Evolutionary conservation across 164 flowering plant genomes (phyloP).

Genomic region (Taxillus chinensis): DNA sequence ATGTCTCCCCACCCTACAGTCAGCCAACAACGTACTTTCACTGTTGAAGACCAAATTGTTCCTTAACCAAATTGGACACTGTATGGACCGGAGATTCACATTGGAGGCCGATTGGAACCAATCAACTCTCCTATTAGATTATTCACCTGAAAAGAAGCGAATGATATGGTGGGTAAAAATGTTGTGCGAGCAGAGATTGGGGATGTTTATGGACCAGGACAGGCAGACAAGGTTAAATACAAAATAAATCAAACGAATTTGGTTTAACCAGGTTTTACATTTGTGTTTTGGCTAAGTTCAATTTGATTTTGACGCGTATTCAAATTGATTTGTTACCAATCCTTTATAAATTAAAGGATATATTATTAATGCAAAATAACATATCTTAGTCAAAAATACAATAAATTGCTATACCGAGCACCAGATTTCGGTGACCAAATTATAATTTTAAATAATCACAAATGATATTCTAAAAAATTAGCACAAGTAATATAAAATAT

Average conservation of each 20-base stretch:
- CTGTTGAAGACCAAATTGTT: background rate
- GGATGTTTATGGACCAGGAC: background rate
- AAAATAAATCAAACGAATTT: background rate
- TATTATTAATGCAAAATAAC: no score
- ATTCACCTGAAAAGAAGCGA: constrained; percentile 42
- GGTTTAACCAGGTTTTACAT: background rate
- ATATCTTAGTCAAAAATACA: no score
- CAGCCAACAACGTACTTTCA: background rate
- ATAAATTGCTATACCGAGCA: no score
- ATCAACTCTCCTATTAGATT: constrained; percentile 67
- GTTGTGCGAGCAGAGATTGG: background rate
- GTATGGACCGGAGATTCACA: constrained; percentile 24
- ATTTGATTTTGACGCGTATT: no score
- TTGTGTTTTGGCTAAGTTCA: background rate
- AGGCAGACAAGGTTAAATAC: background rate
- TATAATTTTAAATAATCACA: no score
- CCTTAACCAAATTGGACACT: background rate
- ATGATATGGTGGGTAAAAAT: no score
- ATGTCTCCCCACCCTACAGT: background rate
- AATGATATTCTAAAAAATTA: no score
- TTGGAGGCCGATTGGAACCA: constrained; percentile 52
- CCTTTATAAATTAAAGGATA: no score
- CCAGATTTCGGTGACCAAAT: no score
- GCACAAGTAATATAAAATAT: no score
- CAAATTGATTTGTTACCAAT: no score